Evolutionary conservation across 257 asterid species (phyloP), one percentile per base, ranked within the genome.

Genomic region (Solanum dulcamara): DNA sequence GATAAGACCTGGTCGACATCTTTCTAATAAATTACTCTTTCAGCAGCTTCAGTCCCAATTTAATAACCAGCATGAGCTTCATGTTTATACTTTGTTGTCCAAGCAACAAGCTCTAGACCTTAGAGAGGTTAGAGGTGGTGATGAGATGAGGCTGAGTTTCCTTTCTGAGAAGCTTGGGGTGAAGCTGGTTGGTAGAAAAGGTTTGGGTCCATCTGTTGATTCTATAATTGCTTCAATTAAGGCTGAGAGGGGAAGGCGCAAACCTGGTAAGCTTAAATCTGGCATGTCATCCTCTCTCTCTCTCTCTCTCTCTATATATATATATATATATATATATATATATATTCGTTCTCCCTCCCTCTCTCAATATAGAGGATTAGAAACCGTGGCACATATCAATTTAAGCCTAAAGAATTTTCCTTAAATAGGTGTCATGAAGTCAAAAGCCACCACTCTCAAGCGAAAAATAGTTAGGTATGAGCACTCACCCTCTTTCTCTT

Each of bases 31-130:
- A 88, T 85, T 92, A 80, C 97, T 96, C 48, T 96, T 96, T 86
- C 98, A 95, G 92, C 98, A 97, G 92, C 98, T 97, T 86, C 98
- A 97, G 88, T 95, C 98, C 85, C 99, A 95, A 90, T 97, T 97
- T 88, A 97, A 94, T 91, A 44, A 75, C 59, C 97, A 93, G 90
- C 97, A 92, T 84, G 98, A 97, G 90, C 94, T 97, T 92, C 98
- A 95, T 88, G 92, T 97, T 68, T 95, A 93, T 87, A 92, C 96
- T 10, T 79, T 95, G 68, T 83, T 97, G 87, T 86, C 96, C 51
- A 94, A 89, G 91, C 92, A 92, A 87, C 98, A 95, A 87, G 98
- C 96, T 57, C 93, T 92, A 84, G 97, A 97, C 87, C 92, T 97
- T 81, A 94, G 99, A 91, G 99, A 97, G 89, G 95, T 95, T 84